phyloP scores from a whole-genome alignment of 148 eudicot species.

The Rhododendron griersonianum region DNA sequence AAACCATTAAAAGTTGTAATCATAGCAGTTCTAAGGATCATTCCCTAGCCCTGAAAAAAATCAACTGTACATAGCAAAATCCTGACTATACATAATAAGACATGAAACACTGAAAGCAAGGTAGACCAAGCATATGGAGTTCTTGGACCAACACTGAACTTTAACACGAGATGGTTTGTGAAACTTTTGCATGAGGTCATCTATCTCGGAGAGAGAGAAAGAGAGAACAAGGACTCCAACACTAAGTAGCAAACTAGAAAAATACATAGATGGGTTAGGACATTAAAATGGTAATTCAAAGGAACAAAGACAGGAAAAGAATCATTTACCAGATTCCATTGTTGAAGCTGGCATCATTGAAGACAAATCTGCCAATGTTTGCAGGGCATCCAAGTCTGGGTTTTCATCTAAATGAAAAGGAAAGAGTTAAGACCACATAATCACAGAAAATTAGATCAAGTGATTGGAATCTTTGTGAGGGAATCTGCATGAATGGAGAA shows the following conservation, averaged over 20 bases:
- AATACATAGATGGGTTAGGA: background rate
- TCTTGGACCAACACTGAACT: background rate
- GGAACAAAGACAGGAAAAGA: background rate
- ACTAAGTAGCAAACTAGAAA: background rate
- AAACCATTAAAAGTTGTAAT: background rate
- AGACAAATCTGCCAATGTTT: slow-evolving; percentile 80
- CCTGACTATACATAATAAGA: background rate
- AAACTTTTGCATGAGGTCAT: background rate
- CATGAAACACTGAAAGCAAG: background rate
- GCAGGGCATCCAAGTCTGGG: slow-evolving; percentile 71
- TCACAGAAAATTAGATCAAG: background rate
- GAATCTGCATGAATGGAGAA: background rate
- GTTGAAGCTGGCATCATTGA: slow-evolving; percentile 61
- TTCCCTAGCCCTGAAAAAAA: background rate
- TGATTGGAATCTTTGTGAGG: background rate
- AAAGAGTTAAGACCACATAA: background rate
- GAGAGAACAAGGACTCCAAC: background rate
- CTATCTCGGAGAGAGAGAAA: background rate
- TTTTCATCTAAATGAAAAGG: slow-evolving; percentile 48
- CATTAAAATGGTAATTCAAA: background rate
- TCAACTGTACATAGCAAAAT: background rate
- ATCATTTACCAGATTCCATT: slow-evolving; percentile 49
- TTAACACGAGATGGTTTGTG: background rate
- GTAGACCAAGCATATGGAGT: background rate
- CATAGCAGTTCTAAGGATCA: background rate